Base-by-base conservation (phyloP, 2,329 filamentous ascomycete species). In the Verticillium nubilum region DNA sequence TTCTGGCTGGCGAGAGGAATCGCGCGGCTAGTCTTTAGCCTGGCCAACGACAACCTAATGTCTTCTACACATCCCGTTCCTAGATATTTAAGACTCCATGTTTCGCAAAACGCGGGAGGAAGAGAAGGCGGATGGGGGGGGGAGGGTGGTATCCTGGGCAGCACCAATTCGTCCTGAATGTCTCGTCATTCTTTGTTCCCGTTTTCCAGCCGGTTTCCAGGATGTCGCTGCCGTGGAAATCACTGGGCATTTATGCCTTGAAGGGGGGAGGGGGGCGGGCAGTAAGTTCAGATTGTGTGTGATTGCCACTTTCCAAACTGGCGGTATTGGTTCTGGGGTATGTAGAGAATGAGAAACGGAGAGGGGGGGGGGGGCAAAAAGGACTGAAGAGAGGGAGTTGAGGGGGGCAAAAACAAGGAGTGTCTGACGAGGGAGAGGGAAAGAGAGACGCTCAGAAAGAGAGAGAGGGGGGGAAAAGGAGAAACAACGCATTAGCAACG, bases 401-500 rank as follows among this genome's bases (percentile, higher is more conserved):
- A 17, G 35, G 15, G 4, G 15, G 15, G 35, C 5, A 15, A 37
- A 17, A 12, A 31, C 3, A 31, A 13, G 13, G 29, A 31, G 29
- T 5, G 29, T 31, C 9, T 3, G 29, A n/a, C n/a, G 29, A 5
- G 35, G 15, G 35, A n/a, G 12, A 37, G 35, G 35, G 35, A 5
- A n/a, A 5, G 35, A 37, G 15, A n/a, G 35, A 5, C 35, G 35
- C 35, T 17, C 12, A 37, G 35, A 37, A 37, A 37, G 15, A n/a
- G 12, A 15, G 17, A 17, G 29, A 13, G 29, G 29, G 29, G 9
- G 29, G 29, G 35, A 58, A 62, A 54, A 42, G 50, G 5, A 61
- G 67, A 61, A 52, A 62, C 63, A 60, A 15, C 57, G 35, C 54
- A 61, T 33, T 60, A 63, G 60, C 64, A 67, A 63, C 65, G 65